These are phyloP conservation scores for Viola odorata DNA, from an alignment of 345 rosid genomes.

Conservation along the genomic window DNA sequence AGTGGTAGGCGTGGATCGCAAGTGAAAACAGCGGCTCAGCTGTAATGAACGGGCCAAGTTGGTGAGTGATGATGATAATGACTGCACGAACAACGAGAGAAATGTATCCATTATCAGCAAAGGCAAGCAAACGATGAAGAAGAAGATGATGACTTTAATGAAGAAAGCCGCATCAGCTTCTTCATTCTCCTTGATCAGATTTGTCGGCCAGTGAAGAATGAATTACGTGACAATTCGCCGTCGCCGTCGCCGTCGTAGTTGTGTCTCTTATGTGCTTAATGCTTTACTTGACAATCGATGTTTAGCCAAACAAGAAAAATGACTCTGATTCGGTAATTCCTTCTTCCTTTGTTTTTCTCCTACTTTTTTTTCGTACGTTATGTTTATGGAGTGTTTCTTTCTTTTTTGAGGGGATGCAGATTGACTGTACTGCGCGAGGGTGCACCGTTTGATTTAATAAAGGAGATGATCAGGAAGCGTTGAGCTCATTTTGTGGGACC, in stretches of 20 bases:
- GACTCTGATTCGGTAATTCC: too few relatives aligned
- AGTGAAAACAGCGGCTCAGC: conserved; percentile 47
- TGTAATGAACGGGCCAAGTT: conserved; percentile 14
- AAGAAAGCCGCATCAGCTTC: conserved; percentile 7
- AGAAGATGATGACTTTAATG: background rate
- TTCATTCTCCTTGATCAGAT: background rate
- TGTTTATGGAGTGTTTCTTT: too few relatives aligned
- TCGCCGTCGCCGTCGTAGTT: background rate
- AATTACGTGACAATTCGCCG: background rate
- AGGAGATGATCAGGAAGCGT: background rate
- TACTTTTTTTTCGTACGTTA: too few relatives aligned
- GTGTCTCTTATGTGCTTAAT: background rate
- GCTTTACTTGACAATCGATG: too few relatives aligned
- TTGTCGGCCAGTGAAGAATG: background rate
- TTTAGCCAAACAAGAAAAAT: too few relatives aligned
- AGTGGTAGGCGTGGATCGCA: conserved; percentile 36
- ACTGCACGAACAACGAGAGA: conserved; percentile 26
- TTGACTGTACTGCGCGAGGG: too few relatives aligned
- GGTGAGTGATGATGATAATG: conserved; percentile 4
- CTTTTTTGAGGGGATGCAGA: too few relatives aligned
- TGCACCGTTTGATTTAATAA: background rate
- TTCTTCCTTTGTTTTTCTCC: too few relatives aligned
- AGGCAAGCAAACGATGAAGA: background rate
- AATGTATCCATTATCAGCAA: background rate
- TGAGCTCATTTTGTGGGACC: conserved; percentile 1